Base-by-base conservation (phyloP, 1,284 basidiomycete genomes). In the Leccinum pallidistipes region DNA sequence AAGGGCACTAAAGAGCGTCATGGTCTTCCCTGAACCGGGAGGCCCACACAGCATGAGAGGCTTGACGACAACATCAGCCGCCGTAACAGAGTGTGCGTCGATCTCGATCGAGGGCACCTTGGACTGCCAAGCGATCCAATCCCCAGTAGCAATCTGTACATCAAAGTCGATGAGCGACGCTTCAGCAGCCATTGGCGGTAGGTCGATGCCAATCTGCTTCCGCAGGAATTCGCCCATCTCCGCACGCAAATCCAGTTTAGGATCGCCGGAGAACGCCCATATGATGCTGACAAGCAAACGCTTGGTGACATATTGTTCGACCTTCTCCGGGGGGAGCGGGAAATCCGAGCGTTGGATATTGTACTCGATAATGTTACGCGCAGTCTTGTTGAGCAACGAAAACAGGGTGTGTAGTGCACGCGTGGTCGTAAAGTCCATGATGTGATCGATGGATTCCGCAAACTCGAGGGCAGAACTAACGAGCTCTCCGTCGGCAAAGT, bases 1-100 rank as follows among this genome's bases (percentile, higher is more conserved):
- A 36, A 99, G 85, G 5, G 98, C 97, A 67, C 95, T 97, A 80
- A 99, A 98, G n/a, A 99, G 81, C 0, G 98, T 99, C 97, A 99
- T 99, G 5, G 97, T 99, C 81, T 99, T 99, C 45, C 97, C 97
- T 27, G 97, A 98, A 71, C 97, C 97, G 7, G 97, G 97, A 70
- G 97, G 97, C 54, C 97, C 97, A 74, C 97, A 99, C 24, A 99
- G 85, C 87, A 99, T 94, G 60, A 99, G 84, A 5, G 97, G 98
- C 75, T 98, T 98, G 36, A 99, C 95, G 65, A 99, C 97, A 2
- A 98, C 88, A 71, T 99, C 97, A 5, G 97, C 89, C 2, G 95
- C 92, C 3, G 95, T 97, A 63, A 99, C 94, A 2, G 94, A 88
- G 70, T 97, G 95, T 0, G 97, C 92, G 69, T 99, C 97, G 63